A percentile compares a stretch with the other conserved stretches of the same genome.
Conservation (phyloP, 305 asterid genomes). For the Fraxinus angustifolia region DNA sequence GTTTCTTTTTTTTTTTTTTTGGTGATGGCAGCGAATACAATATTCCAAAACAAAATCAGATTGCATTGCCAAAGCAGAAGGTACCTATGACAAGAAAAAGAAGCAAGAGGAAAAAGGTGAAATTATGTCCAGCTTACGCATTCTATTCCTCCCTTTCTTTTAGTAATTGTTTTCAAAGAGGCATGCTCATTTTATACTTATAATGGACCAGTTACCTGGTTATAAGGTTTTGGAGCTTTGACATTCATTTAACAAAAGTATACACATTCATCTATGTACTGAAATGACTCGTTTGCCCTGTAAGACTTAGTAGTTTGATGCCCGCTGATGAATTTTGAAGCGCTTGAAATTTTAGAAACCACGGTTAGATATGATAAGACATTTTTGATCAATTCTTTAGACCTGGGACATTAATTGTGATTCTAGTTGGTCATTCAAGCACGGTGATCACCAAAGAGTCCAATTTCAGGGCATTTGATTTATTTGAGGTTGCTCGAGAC, state of each 20-base stretch:
- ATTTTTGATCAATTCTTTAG: neutral
- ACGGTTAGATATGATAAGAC: neutral
- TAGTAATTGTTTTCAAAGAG: neutral
- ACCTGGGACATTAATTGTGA: neutral
- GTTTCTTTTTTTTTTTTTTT: neutral
- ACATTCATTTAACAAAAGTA: neutral
- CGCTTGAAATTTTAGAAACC: neutral
- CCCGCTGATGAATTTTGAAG: neutral
- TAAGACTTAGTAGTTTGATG: neutral
- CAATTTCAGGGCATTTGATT: neutral
- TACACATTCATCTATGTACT: neutral
- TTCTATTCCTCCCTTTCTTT: neutral
- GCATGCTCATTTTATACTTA: neutral
- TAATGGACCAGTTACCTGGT: neutral
- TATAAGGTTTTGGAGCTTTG: neutral
- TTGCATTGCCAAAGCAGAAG: conserved; percentile 96
- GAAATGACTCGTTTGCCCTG: neutral
- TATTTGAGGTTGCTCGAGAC: neutral
- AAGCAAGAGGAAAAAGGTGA: conserved; percentile 94
- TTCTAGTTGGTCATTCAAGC: neutral
- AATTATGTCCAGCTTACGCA: conserved; percentile 16
- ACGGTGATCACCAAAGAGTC: neutral
- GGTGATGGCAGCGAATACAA: conserved; percentile 73
- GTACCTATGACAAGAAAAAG: conserved; percentile 94
- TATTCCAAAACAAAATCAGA: conserved; percentile 88